These are phyloP conservation scores for Colletotrichum trifolii DNA, from an alignment of 2,329 filamentous ascomycete species.

Conservation along the genomic window DNA sequence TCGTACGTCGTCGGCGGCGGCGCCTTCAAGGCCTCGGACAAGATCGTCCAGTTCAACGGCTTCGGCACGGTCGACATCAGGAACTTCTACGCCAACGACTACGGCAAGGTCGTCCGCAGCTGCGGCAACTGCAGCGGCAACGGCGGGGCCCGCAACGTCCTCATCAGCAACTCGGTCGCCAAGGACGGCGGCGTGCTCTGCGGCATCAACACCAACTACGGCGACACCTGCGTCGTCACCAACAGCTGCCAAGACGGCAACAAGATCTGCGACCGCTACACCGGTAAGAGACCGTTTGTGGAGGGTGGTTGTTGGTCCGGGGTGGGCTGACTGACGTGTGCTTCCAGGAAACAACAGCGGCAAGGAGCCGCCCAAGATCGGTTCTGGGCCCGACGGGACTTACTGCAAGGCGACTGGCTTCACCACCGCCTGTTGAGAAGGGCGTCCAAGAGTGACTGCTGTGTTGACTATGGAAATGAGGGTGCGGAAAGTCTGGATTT, in stretches of 20 bases:
- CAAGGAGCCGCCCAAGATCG: slow-evolving; percentile 50
- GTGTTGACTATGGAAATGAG: not conserved
- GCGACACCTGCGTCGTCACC: slow-evolving; percentile 56
- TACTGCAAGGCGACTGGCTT: slow-evolving; percentile 43
- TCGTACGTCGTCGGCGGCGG: slow-evolving; percentile 56
- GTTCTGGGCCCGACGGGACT: slow-evolving; percentile 49
- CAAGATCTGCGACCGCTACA: slow-evolving; percentile 48
- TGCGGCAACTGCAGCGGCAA: slow-evolving; percentile 61
- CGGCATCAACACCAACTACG: slow-evolving; percentile 64
- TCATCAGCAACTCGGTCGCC: slow-evolving; percentile 56
- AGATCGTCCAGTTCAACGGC: slow-evolving; percentile 56
- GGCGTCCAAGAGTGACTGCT: not conserved
- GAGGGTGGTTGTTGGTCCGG: too few species aligned
- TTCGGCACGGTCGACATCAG: slow-evolving; percentile 51
- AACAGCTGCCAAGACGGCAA: slow-evolving; percentile 49
- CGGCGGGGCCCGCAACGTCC: slow-evolving; percentile 53
- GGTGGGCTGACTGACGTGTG: too few species aligned
- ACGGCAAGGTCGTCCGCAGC: slow-evolving; percentile 61
- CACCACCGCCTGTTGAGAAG: slow-evolving; percentile 34
- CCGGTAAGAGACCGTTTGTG: slow-evolving; percentile 28
- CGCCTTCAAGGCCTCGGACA: slow-evolving; percentile 53
- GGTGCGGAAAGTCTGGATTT: not conserved
- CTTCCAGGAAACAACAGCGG: slow-evolving; percentile 45
- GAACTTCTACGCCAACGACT: slow-evolving; percentile 57
- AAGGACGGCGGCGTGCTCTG: slow-evolving; percentile 54